Evolutionary conservation across 169 alveolate genomes (phyloP).

Genomic region (Theileria orientalis): DNA sequence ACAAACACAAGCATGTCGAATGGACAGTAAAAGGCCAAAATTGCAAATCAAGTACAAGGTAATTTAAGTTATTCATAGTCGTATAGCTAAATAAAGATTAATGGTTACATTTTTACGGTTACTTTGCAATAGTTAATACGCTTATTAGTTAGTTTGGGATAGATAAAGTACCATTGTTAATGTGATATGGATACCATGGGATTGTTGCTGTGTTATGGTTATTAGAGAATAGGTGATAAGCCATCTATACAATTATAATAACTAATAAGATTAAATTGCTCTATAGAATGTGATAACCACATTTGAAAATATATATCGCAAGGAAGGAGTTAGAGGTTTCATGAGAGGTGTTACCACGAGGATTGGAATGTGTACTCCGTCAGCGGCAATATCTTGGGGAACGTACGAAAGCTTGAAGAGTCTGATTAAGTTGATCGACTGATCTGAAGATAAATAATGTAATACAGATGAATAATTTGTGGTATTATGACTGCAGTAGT

Average conservation of each 20-base stretch:
- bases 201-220: too few species aligned
- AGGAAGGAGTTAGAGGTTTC: conserved; percentile 87
- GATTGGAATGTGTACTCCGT: conserved; percentile 86
- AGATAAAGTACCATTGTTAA: not conserved
- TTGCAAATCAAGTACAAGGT: not conserved
- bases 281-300: conserved; percentile 64
- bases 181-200: too few species aligned
- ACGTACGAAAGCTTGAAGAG: conserved; percentile 89
- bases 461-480: too few species aligned
- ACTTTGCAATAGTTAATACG: too few species aligned
- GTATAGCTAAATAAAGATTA: not conserved
- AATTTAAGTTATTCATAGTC: too few species aligned
- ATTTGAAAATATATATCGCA: conserved; percentile 63
- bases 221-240: too few species aligned
- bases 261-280: not conserved
- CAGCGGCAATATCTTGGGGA: conserved; percentile 96
- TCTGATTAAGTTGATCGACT: conserved; percentile 2
- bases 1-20: conserved; percentile 85
- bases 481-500: not conserved
- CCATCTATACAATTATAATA: not conserved
- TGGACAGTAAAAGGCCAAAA: conserved; percentile 15
- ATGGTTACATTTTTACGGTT: too few species aligned
- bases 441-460: conserved; percentile 10
- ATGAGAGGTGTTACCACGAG: conserved; percentile 90
- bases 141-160: not conserved